Percentiles rank a stretch among this genome's conserved stretches.
phyloP scores from a whole-genome alignment of 2,329 filamentous ascomycete genomes.

The Pyrenochaeta sp. region DNA sequence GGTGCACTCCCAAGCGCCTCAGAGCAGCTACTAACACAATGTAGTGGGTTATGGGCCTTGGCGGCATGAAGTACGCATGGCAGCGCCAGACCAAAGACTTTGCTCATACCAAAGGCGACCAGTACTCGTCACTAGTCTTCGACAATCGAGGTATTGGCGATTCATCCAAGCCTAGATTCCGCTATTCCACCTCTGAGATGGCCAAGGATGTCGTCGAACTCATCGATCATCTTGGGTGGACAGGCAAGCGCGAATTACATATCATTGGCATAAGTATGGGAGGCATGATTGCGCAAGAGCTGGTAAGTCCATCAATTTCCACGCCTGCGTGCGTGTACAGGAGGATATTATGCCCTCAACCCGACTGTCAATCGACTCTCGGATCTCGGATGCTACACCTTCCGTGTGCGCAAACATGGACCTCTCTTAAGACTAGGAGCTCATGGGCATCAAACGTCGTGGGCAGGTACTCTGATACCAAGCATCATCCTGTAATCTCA shows the following conservation, averaged over 20 bases:
- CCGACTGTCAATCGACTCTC: constrained; percentile 2
- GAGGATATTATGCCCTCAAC: constrained; percentile 21
- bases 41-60: constrained; percentile 84
- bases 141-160: constrained; percentile 88
- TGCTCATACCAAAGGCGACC: constrained; percentile 72
- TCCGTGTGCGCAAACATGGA: constrained; percentile 30
- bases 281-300: constrained; percentile 90
- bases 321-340: constrained; percentile 4
- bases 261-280: constrained; percentile 84
- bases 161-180: constrained; percentile 77
- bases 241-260: constrained; percentile 65
- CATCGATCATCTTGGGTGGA: constrained; percentile 74
- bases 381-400: constrained; percentile 32
- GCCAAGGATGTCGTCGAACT: constrained; percentile 79
- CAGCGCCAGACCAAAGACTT: constrained; percentile 86
- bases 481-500: constrained; percentile 36
- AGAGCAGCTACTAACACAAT: constrained; percentile 19
- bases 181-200: constrained; percentile 88
- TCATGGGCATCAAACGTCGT: constrained; percentile 25
- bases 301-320: constrained; percentile 56
- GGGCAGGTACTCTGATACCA: constrained; percentile 19
- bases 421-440: constrained; percentile 11
- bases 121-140: constrained; percentile 77
- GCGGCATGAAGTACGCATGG: constrained; percentile 73
- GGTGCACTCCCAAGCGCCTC: not conserved